A percentile compares a stretch with the other conserved stretches of the same genome.
Conservation (phyloP, 2,329 filamentous ascomycete genomes). For the Fusarium concolor region DNA sequence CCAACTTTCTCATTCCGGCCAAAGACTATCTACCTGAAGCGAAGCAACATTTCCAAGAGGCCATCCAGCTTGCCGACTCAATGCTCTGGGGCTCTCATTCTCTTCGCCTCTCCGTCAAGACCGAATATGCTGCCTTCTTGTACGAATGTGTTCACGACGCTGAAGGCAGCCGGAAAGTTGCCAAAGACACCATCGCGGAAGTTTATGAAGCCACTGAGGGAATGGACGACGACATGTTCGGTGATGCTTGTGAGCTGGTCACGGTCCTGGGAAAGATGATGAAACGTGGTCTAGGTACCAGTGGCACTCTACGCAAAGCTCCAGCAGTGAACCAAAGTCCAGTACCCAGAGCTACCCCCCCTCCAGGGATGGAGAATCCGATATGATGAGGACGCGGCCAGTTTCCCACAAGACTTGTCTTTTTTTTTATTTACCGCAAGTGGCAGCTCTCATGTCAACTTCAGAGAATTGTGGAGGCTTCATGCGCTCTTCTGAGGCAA, state of each 20-base stretch:
- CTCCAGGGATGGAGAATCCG: slow-evolving; percentile 58
- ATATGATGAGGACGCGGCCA: slow-evolving; percentile 48
- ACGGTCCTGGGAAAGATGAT: slow-evolving; percentile 89
- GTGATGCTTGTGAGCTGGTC: slow-evolving; percentile 89
- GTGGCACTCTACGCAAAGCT: slow-evolving; percentile 51
- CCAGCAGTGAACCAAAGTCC: slow-evolving; percentile 36
- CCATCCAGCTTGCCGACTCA: slow-evolving; percentile 77
- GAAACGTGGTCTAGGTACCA: slow-evolving; percentile 72
- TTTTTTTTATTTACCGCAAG: not conserved
- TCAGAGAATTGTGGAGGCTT: not conserved
- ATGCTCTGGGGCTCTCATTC: slow-evolving; percentile 90
- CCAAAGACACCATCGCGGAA: slow-evolving; percentile 85
- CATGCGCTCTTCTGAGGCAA: not conserved
- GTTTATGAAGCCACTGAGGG: slow-evolving; percentile 92
- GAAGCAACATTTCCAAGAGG: slow-evolving; percentile 82
- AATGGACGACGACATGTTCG: slow-evolving; percentile 95
- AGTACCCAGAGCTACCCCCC: slow-evolving; percentile 41
- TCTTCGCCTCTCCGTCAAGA: slow-evolving; percentile 86
- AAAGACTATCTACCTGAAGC: slow-evolving; percentile 87
- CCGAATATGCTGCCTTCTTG: slow-evolving; percentile 92
- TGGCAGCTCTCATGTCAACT: not conserved
- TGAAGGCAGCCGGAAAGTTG: slow-evolving; percentile 79
- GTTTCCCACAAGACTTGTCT: slow-evolving; percentile 14
- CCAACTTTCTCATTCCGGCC: slow-evolving; percentile 83
- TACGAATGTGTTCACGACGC: slow-evolving; percentile 92